These are phyloP conservation scores for Trichomonas tenax DNA, from an alignment of 208 protist species.

Conservation along the genomic window DNA sequence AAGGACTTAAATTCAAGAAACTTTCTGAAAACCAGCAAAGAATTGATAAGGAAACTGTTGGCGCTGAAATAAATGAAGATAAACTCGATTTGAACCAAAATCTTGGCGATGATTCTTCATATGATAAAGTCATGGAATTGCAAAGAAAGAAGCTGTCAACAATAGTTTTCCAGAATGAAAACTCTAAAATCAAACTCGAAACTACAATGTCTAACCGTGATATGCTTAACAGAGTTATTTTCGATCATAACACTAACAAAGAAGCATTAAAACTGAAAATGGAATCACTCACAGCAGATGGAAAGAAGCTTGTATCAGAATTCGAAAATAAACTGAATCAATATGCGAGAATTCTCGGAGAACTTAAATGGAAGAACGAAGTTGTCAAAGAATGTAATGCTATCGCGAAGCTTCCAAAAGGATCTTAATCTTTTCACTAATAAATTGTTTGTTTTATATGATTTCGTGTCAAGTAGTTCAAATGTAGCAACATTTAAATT, in stretches of 20 bases:
- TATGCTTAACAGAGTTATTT: slow-evolving; percentile 4
- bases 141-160: not conserved
- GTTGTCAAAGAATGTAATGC: not conserved
- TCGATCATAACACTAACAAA: not conserved
- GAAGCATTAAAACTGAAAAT: not conserved
- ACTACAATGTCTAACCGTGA: not conserved
- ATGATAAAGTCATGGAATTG: not conserved
- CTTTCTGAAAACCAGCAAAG: not conserved
- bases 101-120: not conserved
- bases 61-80: not conserved
- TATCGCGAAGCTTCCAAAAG: not conserved
- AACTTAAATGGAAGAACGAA: not conserved
- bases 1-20: slow-evolving; percentile 7
- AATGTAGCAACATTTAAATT: no score
- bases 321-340: not conserved
- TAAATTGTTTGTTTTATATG: not conserved
- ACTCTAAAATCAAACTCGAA: not conserved
- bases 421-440: not conserved
- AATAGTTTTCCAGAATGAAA: not conserved
- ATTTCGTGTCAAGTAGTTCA: no score
- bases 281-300: not conserved
- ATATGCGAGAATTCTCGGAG: not conserved
- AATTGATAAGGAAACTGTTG: not conserved
- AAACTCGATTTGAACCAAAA: not conserved
- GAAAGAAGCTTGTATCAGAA: not conserved